Percentiles rank a stretch among this genome's conserved stretches.
phyloP scores from a whole-genome alignment of 805 yeast species.

The Grigorovia transvaalensis region DNA sequence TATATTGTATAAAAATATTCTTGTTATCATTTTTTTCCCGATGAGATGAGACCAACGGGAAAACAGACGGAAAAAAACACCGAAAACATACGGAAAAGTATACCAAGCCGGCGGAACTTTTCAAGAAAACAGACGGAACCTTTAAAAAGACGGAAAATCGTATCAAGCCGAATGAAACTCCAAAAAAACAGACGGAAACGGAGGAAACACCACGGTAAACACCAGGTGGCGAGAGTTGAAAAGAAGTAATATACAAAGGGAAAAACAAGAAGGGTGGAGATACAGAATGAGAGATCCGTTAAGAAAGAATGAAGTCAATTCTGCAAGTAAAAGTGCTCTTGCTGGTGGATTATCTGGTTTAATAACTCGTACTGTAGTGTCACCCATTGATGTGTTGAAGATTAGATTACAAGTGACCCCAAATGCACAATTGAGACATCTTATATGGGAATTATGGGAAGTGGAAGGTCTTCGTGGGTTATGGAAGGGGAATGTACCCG shows the following conservation, averaged over 20 bases:
- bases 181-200: too few relatives aligned
- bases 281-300: conserved; percentile 32
- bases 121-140: too few relatives aligned
- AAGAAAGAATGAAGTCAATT: conserved; percentile 41
- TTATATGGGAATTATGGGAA: conserved; percentile 35
- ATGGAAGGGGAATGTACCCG: conserved; percentile 98
- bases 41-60: too few relatives aligned
- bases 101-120: too few relatives aligned
- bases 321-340: conserved; percentile 42
- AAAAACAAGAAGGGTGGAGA: not conserved
- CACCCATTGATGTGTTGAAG: conserved; percentile 28
- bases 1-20: too few relatives aligned
- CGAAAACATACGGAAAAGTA: too few relatives aligned
- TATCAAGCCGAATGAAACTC: too few relatives aligned
- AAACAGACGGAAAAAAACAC: too few relatives aligned
- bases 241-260: not conserved
- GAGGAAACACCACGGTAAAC: not conserved
- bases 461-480: conserved; percentile 66
- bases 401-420: conserved; percentile 23
- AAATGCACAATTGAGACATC: conserved; percentile 5
- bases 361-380: conserved; percentile 36
- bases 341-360: conserved; percentile 71
- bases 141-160: too few relatives aligned
- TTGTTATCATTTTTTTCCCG: too few relatives aligned
- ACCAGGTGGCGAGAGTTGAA: not conserved